These are phyloP conservation scores for Delphinella strobiligena DNA, from an alignment of 2,329 filamentous ascomycete species.

Conservation along the genomic window DNA sequence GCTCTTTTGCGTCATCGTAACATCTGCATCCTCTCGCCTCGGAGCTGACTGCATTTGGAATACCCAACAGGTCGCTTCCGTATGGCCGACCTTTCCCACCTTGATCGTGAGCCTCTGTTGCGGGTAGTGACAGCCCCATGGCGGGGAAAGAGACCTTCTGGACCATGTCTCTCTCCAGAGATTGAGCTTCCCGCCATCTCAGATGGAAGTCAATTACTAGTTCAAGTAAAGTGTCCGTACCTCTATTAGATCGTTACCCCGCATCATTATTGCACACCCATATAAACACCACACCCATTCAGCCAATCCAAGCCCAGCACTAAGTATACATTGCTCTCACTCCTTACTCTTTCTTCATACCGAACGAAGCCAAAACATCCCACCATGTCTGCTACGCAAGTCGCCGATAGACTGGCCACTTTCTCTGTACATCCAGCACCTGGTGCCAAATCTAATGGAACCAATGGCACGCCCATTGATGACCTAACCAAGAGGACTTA, in stretches of 20 bases:
- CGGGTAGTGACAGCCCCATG: background rate
- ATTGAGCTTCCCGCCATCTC: constrained; percentile 1
- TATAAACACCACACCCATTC: background rate
- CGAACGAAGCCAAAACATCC: too few species aligned
- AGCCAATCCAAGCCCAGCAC: too few species aligned
- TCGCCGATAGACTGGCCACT: constrained; percentile 8
- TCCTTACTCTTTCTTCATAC: too few species aligned
- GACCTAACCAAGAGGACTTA: constrained; percentile 20
- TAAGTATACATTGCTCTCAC: too few species aligned
- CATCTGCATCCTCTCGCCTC: too few species aligned
- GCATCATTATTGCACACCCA: background rate
- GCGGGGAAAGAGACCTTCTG: constrained; percentile 2
- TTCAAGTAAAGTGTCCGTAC: background rate
- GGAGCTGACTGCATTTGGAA: constrained; percentile 2
- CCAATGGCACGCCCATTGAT: constrained; percentile 1
- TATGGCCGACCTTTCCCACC: background rate
- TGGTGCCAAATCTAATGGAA: constrained; percentile 1
- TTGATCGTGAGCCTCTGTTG: background rate
- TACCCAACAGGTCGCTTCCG: background rate
- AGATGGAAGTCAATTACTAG: background rate
- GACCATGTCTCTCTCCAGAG: background rate
- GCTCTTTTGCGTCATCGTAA: too few species aligned
- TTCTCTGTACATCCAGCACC: constrained; percentile 10
- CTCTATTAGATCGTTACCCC: background rate
- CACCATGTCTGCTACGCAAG: constrained; percentile 3